These are phyloP conservation scores for Metschnikowia similis DNA, from an alignment of 805 yeast species.

Conservation along the genomic window DNA sequence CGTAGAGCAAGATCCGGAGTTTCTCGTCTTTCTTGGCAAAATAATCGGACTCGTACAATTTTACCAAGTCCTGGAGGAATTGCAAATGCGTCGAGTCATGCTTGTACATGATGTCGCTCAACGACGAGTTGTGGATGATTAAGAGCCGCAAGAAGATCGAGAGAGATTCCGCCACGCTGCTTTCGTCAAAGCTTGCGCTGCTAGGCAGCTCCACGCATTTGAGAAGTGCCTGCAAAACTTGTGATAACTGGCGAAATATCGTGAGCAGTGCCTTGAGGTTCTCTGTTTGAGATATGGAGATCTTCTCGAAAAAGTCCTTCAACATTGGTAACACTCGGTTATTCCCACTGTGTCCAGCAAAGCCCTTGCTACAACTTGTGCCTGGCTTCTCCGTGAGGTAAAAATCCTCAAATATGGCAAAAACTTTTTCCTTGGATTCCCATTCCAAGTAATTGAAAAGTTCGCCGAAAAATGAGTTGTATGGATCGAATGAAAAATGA, in stretches of 20 bases:
- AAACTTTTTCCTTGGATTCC: constrained; percentile 24
- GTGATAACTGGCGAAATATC: constrained; percentile 22
- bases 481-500: constrained; percentile 24
- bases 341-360: neutral
- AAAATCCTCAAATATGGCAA: constrained; percentile 25
- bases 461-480: constrained; percentile 39
- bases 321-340: constrained; percentile 34
- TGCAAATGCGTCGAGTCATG: constrained; percentile 41
- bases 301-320: constrained; percentile 44
- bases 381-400: constrained; percentile 18
- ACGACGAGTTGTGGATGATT: constrained; percentile 51
- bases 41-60: constrained; percentile 41
- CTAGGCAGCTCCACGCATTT: constrained; percentile 11
- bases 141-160: constrained; percentile 51
- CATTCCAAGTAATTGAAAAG: constrained; percentile 30
- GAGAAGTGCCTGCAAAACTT: constrained; percentile 21
- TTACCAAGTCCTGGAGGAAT: constrained; percentile 46
- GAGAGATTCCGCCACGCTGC: constrained; percentile 28
- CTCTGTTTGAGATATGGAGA: constrained; percentile 33
- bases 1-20: constrained; percentile 54
- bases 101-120: constrained; percentile 41
- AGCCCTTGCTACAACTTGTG: neutral
- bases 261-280: constrained; percentile 17
- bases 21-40: constrained; percentile 39
- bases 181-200: constrained; percentile 3